Conservation (phyloP, 2,329 filamentous ascomycete species). For the Cryphonectria japonica region DNA sequence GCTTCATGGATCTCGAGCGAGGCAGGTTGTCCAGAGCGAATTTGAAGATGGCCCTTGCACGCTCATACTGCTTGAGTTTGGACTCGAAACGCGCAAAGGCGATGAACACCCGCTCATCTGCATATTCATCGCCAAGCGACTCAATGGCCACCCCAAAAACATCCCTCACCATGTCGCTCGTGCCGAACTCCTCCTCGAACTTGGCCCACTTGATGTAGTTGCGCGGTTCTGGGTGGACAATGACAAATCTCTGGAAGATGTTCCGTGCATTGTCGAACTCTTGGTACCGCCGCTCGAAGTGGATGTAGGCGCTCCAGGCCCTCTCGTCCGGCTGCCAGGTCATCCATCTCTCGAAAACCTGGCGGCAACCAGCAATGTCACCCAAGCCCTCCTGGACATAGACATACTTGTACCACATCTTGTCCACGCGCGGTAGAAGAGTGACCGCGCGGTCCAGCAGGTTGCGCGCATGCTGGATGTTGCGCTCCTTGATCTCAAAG, state of each 20-base stretch:
- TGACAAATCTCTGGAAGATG: constrained; percentile 87
- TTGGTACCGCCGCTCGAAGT: constrained; percentile 91
- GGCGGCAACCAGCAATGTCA: constrained; percentile 87
- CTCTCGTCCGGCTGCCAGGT: constrained; percentile 96
- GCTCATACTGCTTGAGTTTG: constrained; percentile 93
- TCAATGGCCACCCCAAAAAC: constrained; percentile 90
- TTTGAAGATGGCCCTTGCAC: constrained; percentile 93
- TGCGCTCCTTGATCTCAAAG: constrained; percentile 86
- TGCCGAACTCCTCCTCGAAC: constrained; percentile 95
- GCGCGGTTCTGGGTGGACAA: constrained; percentile 89
- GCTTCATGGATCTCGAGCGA: constrained; percentile 77
- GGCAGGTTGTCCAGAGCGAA: constrained; percentile 92
- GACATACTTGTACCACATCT: constrained; percentile 99
- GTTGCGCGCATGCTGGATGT: constrained; percentile 97
- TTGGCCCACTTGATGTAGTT: constrained; percentile 99
- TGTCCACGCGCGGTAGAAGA: constrained; percentile 86
- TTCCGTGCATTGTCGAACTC: constrained; percentile 89
- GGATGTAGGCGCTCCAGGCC: constrained; percentile 95
- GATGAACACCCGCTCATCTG: constrained; percentile 95
- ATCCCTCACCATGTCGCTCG: constrained; percentile 86
- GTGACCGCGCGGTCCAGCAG: constrained; percentile 93
- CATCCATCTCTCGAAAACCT: constrained; percentile 98
- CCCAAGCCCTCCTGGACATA: constrained; percentile 98
- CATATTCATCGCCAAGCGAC: constrained; percentile 88
- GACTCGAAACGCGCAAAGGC: constrained; percentile 94